Evolutionary conservation across 768 basidiomycete genomes (phyloP), one percentile per base, ranked within the genome.

Genomic region (Candolleomyces eurysporus): DNA sequence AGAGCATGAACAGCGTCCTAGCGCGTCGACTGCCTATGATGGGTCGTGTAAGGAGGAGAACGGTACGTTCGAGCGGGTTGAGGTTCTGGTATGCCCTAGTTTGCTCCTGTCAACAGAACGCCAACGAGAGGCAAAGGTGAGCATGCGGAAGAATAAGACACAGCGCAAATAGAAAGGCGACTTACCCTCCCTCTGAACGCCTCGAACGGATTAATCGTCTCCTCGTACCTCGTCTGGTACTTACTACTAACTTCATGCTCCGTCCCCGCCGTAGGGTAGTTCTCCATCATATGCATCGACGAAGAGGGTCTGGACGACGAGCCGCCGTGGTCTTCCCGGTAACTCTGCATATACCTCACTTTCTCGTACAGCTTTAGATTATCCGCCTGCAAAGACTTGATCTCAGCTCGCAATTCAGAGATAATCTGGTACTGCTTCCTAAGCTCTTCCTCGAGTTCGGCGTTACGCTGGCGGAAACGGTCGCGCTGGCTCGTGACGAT

Each of bases 331-430:
- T 92, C 90, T 69, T 94, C 92, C 17, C 92, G 84, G 69, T 98
- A 99, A 63, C 90, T 93, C 72, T 98, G 96, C 89, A 98, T 97
- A 72, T 98, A 98, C 63, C 96, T 88, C 56, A 98, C 96, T 78
- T 98, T 99, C 75, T 98, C 97, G 74, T 98, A 98, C 62, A 98
- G 78, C 73, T 99, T 98, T 49, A 99, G 84, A 71, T 98, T 99
- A 74, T 98, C 97, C 1, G 88, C 82, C 74, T 98, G 96, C 43
- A 99, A 81, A 58, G 85, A 86, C 72, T 96, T 94, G 75, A 95
- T 88, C 75, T 98, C 97, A 26, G 87, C 77, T 17, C 96, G 89
- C n/a, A 98, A 79, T 68, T 97, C 96, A 0, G 94, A 94, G 61
- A 98, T 96, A 61, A 89, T 84, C 63, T 95, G 93, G 78, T 91